A percentile compares a stretch with the other conserved stretches of the same genome.
Conservation (phyloP, 169 alveolate genomes). For the Perkinsus marinus region DNA sequence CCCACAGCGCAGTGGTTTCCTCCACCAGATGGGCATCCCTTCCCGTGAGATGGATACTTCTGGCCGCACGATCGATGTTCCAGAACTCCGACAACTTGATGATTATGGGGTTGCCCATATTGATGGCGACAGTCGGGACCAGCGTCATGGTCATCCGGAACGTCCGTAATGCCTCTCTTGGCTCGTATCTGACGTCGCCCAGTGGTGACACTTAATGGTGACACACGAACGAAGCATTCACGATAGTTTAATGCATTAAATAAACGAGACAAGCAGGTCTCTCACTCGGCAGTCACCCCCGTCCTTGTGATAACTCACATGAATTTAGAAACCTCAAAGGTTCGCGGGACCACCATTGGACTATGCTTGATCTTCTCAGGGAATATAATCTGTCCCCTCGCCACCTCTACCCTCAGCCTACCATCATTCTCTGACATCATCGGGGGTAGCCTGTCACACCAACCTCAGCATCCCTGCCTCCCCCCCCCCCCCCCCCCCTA, state of each 20-base stretch:
- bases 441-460: neutral
- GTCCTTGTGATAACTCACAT: neutral
- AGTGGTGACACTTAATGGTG: too few relatives aligned
- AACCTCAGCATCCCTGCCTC: too few relatives aligned
- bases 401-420: neutral
- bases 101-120: neutral
- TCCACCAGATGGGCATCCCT: neutral
- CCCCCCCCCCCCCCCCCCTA: neutral
- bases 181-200: neutral
- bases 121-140: neutral
- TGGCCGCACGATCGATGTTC: neutral
- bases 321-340: neutral
- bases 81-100: neutral
- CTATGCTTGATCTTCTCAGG: neutral
- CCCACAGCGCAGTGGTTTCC: neutral
- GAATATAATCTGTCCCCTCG: neutral
- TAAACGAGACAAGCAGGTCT: too few relatives aligned
- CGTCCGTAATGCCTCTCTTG: slow-evolving; percentile 1
- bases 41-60: neutral
- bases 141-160: neutral
- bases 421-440: neutral
- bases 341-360: neutral
- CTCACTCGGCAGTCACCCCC: too few relatives aligned
- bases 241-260: too few relatives aligned
- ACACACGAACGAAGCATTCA: too few relatives aligned